Percentiles rank a stretch among this genome's conserved stretches.
These are phyloP conservation scores for Alectoria sarmentosa DNA, from an alignment of 495 filamentous ascomycete genomes.

Conservation along the genomic window DNA sequence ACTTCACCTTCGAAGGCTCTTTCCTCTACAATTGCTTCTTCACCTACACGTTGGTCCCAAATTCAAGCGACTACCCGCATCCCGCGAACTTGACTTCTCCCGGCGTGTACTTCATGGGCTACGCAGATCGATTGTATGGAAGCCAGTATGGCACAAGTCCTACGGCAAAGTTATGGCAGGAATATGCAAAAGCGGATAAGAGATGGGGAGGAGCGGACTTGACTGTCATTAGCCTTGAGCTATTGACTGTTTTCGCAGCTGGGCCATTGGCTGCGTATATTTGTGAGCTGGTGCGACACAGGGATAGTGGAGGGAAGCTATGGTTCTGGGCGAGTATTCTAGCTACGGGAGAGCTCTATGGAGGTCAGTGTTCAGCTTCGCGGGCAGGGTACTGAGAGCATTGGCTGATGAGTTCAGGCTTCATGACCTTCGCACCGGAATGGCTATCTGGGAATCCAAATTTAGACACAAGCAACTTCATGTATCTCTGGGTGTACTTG, in stretches of 20 bases:
- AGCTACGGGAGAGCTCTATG: conserved; percentile 93
- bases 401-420: conserved; percentile 42
- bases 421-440: conserved; percentile 94
- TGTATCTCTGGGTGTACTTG: conserved; percentile 84
- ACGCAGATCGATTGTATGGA: conserved; percentile 58
- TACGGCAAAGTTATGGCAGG: conserved; percentile 73
- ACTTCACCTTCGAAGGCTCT: conserved; percentile 80
- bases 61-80: conserved; percentile 33
- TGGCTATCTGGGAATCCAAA: conserved; percentile 75
- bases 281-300: conserved; percentile 52
- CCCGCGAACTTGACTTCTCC: conserved; percentile 35
- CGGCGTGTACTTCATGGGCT: conserved; percentile 46
- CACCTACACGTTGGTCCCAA: conserved; percentile 46
- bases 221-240: conserved; percentile 71
- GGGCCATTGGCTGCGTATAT: conserved; percentile 66
- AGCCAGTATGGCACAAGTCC: conserved; percentile 59
- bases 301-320: conserved; percentile 40
- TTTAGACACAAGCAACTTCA: conserved; percentile 72
- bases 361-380: conserved; percentile 44
- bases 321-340: conserved; percentile 67
- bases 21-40: conserved; percentile 93
- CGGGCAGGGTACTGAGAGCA: neutral
- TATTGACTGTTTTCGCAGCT: conserved; percentile 75
- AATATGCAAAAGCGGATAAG: conserved; percentile 81
- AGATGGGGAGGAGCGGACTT: conserved; percentile 78